Base-by-base conservation (phyloP, 2,329 filamentous ascomycete genomes). In the Aspergillus ochraceus region DNA sequence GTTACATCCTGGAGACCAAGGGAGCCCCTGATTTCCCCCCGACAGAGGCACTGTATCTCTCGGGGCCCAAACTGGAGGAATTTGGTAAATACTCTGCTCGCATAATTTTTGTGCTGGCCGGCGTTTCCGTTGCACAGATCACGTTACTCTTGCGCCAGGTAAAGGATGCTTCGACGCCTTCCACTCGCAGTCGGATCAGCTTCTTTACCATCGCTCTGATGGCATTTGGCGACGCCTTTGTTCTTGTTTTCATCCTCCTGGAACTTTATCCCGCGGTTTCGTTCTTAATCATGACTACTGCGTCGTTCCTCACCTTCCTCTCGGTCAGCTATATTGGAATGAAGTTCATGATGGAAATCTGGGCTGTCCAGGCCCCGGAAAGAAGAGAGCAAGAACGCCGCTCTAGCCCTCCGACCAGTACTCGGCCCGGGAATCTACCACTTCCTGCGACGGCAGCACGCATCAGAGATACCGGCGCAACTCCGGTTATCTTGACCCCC, bases 281-380 rank as follows among this genome's bases (percentile, higher is more conserved):
- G 0, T 86, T 85, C 63, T 71, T 87, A 32, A 77, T 84, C 17
- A 71, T 88, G 56, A 80, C 85, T 17, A 80, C 80, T 2, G 80
- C 82, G 26, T 83, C 83, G 2, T 88, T 88, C 68, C 71, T 88
- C 19, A 80, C 84, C 1, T 83, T 88, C 62, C 80, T 87, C 52
- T 84, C 83, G 17, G 84, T 87, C 24, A 83, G 83, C 59, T 85
- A 85, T 69, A 84, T 88, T 58, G 85, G 86, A 32, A 86, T 88
- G 77, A 83, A 85, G 55, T 88, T 89, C 64, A 77, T 88, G 68
- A 84, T 87, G 77, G 86, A 88, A 55, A 86, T 89, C n/a, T 88
- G 86, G 86, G 80, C 81, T 20, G 83, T 87, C 2, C 86, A 88
- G 68, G 83, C 73, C 12, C 76, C 76, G 14, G 76, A 79, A 62